Conservation (phyloP, 2,329 filamentous ascomycete genomes). For the Teratosphaeriaceae sp. region DNA sequence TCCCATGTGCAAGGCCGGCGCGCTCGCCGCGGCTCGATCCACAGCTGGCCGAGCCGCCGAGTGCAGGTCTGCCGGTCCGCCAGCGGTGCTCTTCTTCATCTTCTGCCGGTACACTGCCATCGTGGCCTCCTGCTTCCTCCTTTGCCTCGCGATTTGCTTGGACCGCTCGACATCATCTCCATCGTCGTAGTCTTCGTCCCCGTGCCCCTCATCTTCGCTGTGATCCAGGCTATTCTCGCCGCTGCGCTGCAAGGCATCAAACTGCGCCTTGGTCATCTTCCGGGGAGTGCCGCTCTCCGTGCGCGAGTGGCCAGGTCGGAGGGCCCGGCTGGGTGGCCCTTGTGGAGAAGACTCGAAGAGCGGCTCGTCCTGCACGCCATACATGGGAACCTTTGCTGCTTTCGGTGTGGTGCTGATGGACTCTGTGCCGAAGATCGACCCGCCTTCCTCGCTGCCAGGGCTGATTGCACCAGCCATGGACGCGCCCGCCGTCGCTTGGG, state of each 20-base stretch:
- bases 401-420: conserved; percentile 21
- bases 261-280: conserved; percentile 85
- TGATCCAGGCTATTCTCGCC: conserved; percentile 38
- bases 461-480: conserved; percentile 16
- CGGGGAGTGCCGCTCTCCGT: conserved; percentile 40
- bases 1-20: conserved; percentile 24
- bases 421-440: conserved; percentile 13
- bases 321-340: conserved; percentile 26
- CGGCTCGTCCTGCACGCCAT: conserved; percentile 14
- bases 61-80: conserved; percentile 46
- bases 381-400: conserved; percentile 9
- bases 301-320: conserved; percentile 20
- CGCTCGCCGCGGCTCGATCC: conserved; percentile 42
- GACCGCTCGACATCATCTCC: conserved; percentile 75
- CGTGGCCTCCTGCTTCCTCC: conserved; percentile 83
- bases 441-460: conserved; percentile 18
- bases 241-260: conserved; percentile 70
- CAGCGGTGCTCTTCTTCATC: conserved; percentile 94
- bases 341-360: conserved; percentile 28
- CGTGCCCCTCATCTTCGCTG: conserved; percentile 39
- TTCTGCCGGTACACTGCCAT: conserved; percentile 85
- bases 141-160: conserved; percentile 65
- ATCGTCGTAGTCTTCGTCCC: conserved; percentile 56
- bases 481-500: conserved; percentile 10
- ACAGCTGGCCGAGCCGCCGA: conserved; percentile 46